A percentile compares a stretch with the other conserved stretches of the same genome.
phyloP scores from a whole-genome alignment of 306 rosid genomes.

The Hippophae gyantsensis region DNA sequence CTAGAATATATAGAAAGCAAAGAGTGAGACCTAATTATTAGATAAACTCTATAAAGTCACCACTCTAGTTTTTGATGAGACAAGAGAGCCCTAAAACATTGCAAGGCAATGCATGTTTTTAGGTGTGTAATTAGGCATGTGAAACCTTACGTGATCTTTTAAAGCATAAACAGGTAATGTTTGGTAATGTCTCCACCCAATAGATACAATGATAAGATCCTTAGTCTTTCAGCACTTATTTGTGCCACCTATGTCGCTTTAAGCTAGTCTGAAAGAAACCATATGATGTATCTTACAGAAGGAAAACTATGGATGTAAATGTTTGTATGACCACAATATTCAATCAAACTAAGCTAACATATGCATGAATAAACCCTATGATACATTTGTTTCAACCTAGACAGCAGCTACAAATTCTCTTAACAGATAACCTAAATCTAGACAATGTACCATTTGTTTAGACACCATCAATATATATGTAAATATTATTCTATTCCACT shows the following conservation, averaged over 20 bases:
- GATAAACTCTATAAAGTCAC: conserved; percentile 80
- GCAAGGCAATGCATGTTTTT: conserved; percentile 94
- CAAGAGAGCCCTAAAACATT: conserved; percentile 93
- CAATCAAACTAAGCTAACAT: no score
- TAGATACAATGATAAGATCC: conserved; percentile 81
- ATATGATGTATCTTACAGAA: background rate
- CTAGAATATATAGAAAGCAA: conserved; percentile 6
- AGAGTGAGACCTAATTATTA: conserved; percentile 55
- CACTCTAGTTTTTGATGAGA: conserved; percentile 83
- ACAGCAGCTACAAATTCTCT: no score
- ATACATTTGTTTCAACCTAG: no score
- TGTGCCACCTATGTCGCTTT: conserved; percentile 93
- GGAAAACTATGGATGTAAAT: no score
- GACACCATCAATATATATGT: no score
- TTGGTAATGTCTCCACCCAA: conserved; percentile 98
- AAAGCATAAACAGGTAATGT: conserved; percentile 79
- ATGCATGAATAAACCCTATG: no score
- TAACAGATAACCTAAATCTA: no score
- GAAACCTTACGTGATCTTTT: conserved; percentile 85
- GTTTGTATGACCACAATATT: no score
- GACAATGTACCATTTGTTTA: no score
- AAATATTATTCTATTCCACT: no score
- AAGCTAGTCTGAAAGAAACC: conserved; percentile 58
- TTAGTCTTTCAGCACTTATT: conserved; percentile 74
- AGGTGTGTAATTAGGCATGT: conserved; percentile 92